Base-by-base conservation (phyloP, 1,284 basidiomycete genomes). In the Apiotrichum montevideense region DNA sequence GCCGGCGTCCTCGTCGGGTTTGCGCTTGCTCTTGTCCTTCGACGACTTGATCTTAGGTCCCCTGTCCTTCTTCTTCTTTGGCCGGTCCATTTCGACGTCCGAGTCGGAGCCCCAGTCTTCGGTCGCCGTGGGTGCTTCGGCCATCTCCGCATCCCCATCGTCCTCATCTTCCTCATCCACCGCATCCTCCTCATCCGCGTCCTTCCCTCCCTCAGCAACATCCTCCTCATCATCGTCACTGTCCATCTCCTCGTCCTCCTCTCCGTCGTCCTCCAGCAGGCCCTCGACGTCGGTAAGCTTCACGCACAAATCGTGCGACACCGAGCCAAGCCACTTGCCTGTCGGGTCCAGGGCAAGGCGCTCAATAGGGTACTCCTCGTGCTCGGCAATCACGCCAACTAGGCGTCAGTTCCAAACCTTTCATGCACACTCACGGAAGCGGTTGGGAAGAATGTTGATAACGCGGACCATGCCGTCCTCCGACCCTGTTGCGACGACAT, bases 391-490 rank as follows among this genome's bases (percentile, higher is more conserved):
- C 42, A 95, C 87, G 14, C 94, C 94, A 35, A 96, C 77, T 78
- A 52, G 11, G 39, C 41, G 50, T 43, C 15, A 43, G 50, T 40
- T 21, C 37, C 13, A 13, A 39, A 39, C 7, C 37, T 39, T 13
- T 39, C 37, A 15, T 3, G 3, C 2, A 13, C 32, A 70, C 75
- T 64, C 47, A 76, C 76, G 76, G 21, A 98, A 81, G 70, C 91
- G 90, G 61, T 89, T 92, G 0, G 94, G 94, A 54, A 94, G 81
- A 40, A 97, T 81, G 71, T 95, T 86, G 2, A 97, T 87, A 35
- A 90, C 90, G 46, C 94, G 84, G 40, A 98, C 81, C 66, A 93
- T 82, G 0, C 94, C 94, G 72, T 98, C 94, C 4, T 91, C 92
- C 0, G 90, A 94, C 3, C 94, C 94, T 0, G 94, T 94, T 2